Percentiles rank a stretch among this genome's conserved stretches.
These are phyloP conservation scores for Amaranthus palmeri DNA, from an alignment of 148 eudicot species.

Conservation along the genomic window DNA sequence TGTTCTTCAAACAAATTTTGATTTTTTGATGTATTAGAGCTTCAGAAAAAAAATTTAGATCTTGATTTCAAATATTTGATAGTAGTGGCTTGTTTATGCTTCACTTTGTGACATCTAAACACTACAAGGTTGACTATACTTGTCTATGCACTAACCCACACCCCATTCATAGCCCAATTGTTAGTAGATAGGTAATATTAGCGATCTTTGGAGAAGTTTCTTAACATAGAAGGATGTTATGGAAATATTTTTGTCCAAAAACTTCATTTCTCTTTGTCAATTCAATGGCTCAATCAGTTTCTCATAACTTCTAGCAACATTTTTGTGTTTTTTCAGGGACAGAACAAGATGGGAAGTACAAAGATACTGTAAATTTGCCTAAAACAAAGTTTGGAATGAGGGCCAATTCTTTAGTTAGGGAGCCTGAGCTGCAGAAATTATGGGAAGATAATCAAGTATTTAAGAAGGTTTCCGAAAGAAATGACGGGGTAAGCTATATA, in stretches of 20 bases:
- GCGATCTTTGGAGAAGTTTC: neutral
- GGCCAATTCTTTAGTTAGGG: slow-evolving; percentile 83
- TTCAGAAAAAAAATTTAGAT: neutral
- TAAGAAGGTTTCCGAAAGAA: slow-evolving; percentile 60
- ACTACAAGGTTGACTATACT: neutral
- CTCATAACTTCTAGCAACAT: neutral
- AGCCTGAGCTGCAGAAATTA: slow-evolving; percentile 94
- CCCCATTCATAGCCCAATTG: too few species aligned
- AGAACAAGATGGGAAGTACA: slow-evolving; percentile 87
- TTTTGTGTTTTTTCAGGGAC: slow-evolving; percentile 32
- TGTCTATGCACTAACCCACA: neutral
- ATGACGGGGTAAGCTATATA: slow-evolving; percentile 59
- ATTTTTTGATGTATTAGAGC: neutral
- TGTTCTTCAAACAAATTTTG: neutral
- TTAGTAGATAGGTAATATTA: too few species aligned
- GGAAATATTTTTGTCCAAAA: neutral
- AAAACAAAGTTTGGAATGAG: slow-evolving; percentile 90
- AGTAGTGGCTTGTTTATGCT: neutral
- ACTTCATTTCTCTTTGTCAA: neutral
- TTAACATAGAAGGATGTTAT: neutral
- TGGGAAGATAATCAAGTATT: slow-evolving; percentile 94
- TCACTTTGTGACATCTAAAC: neutral
- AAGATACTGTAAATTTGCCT: slow-evolving; percentile 87
- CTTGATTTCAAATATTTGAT: neutral
- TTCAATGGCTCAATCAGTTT: neutral